Conservation (phyloP, 164 flowering plant genomes). For the Cinnamomum chago region DNA sequence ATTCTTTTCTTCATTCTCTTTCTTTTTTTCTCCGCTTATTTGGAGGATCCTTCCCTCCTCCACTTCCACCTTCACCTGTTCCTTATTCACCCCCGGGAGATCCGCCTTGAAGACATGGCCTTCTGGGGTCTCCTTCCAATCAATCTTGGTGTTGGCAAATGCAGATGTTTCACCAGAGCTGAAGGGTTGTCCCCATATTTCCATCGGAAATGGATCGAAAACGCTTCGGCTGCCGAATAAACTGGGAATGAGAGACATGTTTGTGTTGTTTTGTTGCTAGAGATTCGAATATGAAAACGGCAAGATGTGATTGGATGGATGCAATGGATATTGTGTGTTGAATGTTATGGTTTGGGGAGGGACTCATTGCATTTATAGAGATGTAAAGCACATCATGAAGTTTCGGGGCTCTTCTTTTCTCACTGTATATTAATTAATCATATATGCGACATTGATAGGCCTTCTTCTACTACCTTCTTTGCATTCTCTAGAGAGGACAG, state of each 20-base stretch:
- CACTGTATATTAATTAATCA: too few species aligned
- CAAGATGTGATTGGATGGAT: too few species aligned
- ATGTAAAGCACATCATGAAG: too few species aligned
- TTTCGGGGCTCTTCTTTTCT: too few species aligned
- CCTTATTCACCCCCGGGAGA: conserved; percentile 39
- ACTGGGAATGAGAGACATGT: conserved; percentile 6
- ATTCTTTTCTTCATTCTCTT: conserved; percentile 21
- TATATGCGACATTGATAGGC: too few species aligned
- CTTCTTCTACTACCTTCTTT: too few species aligned
- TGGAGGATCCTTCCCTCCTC: conserved; percentile 35
- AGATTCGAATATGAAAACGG: neutral
- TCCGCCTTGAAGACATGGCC: conserved; percentile 41
- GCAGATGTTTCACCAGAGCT: conserved; percentile 12
- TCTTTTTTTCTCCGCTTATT: conserved; percentile 32
- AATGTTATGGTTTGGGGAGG: neutral
- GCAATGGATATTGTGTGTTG: neutral
- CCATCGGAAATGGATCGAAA: conserved; percentile 15
- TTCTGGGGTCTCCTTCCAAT: conserved; percentile 44
- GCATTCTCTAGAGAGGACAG: too few species aligned
- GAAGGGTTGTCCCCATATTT: conserved; percentile 10
- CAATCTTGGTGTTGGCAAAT: conserved; percentile 20
- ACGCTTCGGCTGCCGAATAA: neutral
- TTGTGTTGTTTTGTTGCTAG: neutral
- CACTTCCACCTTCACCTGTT: conserved; percentile 38
- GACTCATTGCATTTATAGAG: neutral